Percentiles rank a stretch among this genome's conserved stretches.
phyloP scores from a whole-genome alignment of 208 protist genomes.

The Leishmania amazonensis region DNA sequence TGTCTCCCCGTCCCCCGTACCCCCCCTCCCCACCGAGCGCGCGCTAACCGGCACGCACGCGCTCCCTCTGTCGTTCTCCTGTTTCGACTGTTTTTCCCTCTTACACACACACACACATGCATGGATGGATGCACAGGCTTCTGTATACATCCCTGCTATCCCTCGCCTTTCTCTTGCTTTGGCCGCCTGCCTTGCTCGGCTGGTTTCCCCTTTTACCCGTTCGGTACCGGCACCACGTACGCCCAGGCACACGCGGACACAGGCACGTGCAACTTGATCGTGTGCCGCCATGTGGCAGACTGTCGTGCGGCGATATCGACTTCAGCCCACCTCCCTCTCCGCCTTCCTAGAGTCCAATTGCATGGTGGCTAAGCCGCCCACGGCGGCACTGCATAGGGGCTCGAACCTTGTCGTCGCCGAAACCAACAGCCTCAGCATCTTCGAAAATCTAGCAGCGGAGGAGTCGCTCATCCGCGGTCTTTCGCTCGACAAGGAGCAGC shows the following conservation, averaged over 20 bases:
- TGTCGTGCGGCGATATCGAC: background rate
- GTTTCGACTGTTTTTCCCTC: no score
- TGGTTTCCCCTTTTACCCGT: background rate
- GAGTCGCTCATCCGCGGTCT: constrained; percentile 75
- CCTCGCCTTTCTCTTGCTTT: background rate
- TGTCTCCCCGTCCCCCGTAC: no score
- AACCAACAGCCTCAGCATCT: constrained; percentile 60
- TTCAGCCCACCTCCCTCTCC: background rate
- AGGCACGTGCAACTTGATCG: background rate
- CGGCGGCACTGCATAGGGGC: constrained; percentile 10
- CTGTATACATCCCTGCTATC: background rate
- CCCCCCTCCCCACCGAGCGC: background rate
- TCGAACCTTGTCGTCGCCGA: constrained; percentile 26
- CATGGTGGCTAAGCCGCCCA: background rate
- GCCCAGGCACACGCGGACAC: background rate
- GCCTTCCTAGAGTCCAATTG: constrained; percentile 13
- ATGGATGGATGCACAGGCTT: background rate
- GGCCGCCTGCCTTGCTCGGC: background rate
- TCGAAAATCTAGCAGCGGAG: constrained; percentile 75
- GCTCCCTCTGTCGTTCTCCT: background rate
- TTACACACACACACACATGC: no score
- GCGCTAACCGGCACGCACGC: background rate
- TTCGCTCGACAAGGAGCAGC: constrained; percentile 34
- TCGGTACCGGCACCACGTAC: background rate
- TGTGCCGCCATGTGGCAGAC: constrained; percentile 14